Percentiles rank a stretch among this genome's conserved stretches.
phyloP scores from a whole-genome alignment of 768 basidiomycete genomes.

The Lactarius indigo region DNA sequence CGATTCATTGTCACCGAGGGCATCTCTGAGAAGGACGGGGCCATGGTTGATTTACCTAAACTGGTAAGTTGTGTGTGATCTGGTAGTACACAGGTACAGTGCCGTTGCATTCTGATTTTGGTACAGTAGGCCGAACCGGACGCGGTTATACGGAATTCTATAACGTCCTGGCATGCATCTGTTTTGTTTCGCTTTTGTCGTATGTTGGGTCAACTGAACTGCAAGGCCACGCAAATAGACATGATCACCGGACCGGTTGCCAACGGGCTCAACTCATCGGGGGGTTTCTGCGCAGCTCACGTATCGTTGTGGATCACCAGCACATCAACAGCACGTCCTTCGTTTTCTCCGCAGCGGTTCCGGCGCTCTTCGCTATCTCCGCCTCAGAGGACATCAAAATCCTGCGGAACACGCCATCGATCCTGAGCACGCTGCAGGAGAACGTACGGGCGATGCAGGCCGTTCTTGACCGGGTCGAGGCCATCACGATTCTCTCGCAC shows the following conservation, averaged over 20 bases:
- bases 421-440: too few relatives aligned
- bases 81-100: too few relatives aligned
- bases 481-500: conserved; percentile 82
- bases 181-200: neutral
- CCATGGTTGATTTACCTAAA: conserved; percentile 87
- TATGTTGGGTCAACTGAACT: neutral
- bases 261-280: neutral
- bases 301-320: neutral
- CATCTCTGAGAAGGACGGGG: conserved; percentile 92
- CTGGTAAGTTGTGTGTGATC: conserved; percentile 55
- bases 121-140: conserved; percentile 61
- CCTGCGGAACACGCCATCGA: conserved; percentile 59
- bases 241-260: neutral
- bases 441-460: conserved; percentile 43
- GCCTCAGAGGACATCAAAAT: too few relatives aligned
- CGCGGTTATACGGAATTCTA: too few relatives aligned
- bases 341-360: neutral
- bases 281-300: neutral
- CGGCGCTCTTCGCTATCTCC: neutral
- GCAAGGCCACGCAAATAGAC: neutral
- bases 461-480: conserved; percentile 78
- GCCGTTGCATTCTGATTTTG: conserved; percentile 44
- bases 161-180: conserved; percentile 78
- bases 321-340: neutral
- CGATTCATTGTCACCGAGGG: too few relatives aligned